Evolutionary conservation across 345 rosid genomes (phyloP).

Genomic region (Populus tremula): DNA sequence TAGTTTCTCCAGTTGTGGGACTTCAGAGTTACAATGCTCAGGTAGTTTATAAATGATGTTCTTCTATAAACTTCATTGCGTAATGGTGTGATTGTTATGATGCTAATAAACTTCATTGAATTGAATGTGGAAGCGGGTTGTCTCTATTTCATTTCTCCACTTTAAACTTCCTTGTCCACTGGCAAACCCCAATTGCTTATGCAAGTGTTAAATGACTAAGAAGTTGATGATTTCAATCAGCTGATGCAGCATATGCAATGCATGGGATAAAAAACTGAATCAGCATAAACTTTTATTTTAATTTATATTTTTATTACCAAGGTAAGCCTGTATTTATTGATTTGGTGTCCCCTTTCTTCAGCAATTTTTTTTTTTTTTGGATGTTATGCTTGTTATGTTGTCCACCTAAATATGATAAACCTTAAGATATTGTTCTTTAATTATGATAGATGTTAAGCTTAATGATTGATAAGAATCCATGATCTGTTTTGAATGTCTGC

Average conservation of each 20-base stretch:
- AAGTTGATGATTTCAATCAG: too few species aligned
- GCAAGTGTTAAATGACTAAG: too few species aligned
- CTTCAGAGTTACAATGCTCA: conserved; percentile 62
- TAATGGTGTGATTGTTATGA: not conserved
- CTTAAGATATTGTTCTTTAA: not conserved
- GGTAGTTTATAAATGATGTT: conserved; percentile 27
- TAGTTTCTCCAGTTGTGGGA: conserved; percentile 51
- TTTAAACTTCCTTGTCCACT: not conserved
- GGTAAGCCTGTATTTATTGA: not conserved
- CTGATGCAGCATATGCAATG: too few species aligned
- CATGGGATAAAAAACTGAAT: too few species aligned
- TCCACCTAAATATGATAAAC: not conserved
- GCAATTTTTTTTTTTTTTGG: not conserved
- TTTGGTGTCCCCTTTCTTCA: not conserved
- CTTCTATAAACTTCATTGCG: not conserved
- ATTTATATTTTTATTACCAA: not conserved
- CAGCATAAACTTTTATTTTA: not conserved
- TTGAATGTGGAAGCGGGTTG: not conserved
- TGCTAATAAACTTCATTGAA: not conserved
- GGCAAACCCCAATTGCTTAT: too few species aligned
- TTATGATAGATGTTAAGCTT: not conserved
- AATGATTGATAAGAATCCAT: not conserved
- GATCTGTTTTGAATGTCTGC: not conserved
- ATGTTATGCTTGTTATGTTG: not conserved
- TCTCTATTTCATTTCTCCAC: not conserved